Percentiles rank a stretch among this genome's conserved stretches.
phyloP scores from a whole-genome alignment of 495 filamentous ascomycete species.

The Trypethelium eluteriae region DNA sequence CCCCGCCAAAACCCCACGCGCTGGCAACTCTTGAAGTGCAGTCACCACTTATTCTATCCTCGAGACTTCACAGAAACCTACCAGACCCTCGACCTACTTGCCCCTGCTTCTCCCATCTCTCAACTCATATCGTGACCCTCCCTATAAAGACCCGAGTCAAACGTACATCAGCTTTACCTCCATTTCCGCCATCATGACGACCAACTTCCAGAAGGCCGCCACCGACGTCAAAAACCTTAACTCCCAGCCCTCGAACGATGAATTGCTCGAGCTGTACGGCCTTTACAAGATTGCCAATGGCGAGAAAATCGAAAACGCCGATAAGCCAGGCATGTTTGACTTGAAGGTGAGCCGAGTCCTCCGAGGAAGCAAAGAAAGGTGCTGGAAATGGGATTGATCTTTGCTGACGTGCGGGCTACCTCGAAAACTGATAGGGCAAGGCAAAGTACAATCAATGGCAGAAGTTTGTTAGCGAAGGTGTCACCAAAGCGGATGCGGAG shows the following conservation, averaged over 20 bases:
- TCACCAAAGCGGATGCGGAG: slow-evolving; percentile 57
- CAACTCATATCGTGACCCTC: no score
- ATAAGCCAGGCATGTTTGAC: slow-evolving; percentile 46
- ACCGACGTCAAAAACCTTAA: slow-evolving; percentile 57
- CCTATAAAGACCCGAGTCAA: background rate
- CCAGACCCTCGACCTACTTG: no score
- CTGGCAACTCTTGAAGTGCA: no score
- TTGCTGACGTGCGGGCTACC: background rate
- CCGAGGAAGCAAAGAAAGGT: background rate
- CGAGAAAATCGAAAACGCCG: slow-evolving; percentile 39
- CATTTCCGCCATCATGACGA: background rate
- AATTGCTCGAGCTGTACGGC: slow-evolving; percentile 53
- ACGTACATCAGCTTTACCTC: background rate
- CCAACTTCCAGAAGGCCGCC: slow-evolving; percentile 54
- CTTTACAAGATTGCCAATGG: slow-evolving; percentile 51
- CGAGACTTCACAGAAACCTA: no score
- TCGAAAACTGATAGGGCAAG: slow-evolving; percentile 51
- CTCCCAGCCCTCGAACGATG: slow-evolving; percentile 44
- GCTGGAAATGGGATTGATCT: no score
- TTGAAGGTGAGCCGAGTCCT: slow-evolving; percentile 41
- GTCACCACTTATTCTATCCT: no score
- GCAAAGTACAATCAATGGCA: slow-evolving; percentile 72
- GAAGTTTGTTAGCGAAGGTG: slow-evolving; percentile 49
- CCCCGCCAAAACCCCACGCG: no score
- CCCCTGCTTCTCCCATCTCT: no score